Base-by-base conservation (phyloP, 2,329 filamentous ascomycete species). In the Lasiodiplodia citricola region DNA sequence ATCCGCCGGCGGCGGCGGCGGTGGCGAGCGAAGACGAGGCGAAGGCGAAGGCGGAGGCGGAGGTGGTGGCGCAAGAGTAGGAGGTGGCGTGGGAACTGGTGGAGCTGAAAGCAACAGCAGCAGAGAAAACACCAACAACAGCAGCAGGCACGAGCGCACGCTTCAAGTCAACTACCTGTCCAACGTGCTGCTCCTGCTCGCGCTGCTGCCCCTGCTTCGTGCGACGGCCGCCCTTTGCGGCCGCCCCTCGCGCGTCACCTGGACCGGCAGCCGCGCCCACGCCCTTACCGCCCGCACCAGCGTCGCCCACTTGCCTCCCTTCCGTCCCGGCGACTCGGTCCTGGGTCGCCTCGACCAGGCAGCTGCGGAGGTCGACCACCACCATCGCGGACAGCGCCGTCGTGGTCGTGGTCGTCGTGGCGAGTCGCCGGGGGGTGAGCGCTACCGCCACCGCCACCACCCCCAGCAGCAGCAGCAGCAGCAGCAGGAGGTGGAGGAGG, bases 101-200 rank as follows among this genome's bases (percentile, higher is more conserved):
- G 28, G 25, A 28, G 25, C 25, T 28, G 28, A 28, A 28, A 28
- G 5, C 28, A 28, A 3, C 25, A 2, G 4, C 25, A 3, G 25
- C 3, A 5, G 1, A 28, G 4, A 5, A 4, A 28, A 7, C 41
- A 18, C 2, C 18, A n/a, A 1, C 41, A 47, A 16, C 13, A 6
- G 1, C 37, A 31, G 2, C 31, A n/a, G 35, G 11, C 58, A 63
- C 58, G 58, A 63, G n/a, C 38, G 16, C 38, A n/a, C 35, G 11
- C 23, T 63, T 1, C 41, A 51, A n/a, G 47, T 63, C 38, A 63
- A 63, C 28, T 63, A 51, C 31, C 58, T 63, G 23, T 50, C 58
- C 10, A 47, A 47, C 21, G 58, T 50, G 23, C 38, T 31, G 23
- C 58, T 63, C 10, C 58, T 63, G 7, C 41, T 63, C 10, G 5